Evolutionary conservation across 2,329 filamentous ascomycete genomes (phyloP).

Genomic region (Fusarium concolor): DNA sequence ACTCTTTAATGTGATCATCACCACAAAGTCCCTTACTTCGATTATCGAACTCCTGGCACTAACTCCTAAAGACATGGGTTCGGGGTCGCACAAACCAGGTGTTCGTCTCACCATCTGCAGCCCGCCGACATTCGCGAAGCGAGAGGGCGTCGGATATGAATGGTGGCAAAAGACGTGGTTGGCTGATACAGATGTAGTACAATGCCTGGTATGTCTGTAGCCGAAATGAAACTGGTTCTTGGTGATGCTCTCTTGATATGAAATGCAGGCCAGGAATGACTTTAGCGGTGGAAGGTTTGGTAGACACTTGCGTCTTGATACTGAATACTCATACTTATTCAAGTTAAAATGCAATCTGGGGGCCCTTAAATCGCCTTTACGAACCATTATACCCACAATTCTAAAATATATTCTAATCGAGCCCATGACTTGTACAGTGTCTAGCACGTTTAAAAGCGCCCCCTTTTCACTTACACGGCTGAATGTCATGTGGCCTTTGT

Average conservation of each 20-base stretch:
- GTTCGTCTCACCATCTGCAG: slow-evolving; percentile 36
- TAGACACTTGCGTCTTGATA: background rate
- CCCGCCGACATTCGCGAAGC: slow-evolving; percentile 38
- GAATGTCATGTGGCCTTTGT: slow-evolving; percentile 1
- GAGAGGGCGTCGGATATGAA: slow-evolving; percentile 30
- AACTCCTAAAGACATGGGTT: background rate
- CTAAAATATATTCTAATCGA: no score
- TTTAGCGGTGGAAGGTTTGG: background rate
- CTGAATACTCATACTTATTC: no score
- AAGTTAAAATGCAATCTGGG: no score
- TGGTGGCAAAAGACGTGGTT: slow-evolving; percentile 14
- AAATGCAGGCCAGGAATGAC: background rate
- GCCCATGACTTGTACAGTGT: no score
- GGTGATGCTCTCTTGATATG: background rate
- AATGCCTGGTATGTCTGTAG: slow-evolving; percentile 13
- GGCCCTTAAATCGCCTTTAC: no score
- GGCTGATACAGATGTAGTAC: slow-evolving; percentile 18
- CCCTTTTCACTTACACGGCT: background rate
- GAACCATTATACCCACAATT: no score
- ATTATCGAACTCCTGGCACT: background rate
- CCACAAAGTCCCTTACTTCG: background rate
- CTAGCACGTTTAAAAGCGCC: background rate
- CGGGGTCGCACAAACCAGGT: slow-evolving; percentile 26
- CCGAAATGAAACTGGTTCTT: slow-evolving; percentile 28
- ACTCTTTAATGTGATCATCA: slow-evolving; percentile 5